phyloP scores from a whole-genome alignment of 345 rosid species.

The Turritis glabra region DNA sequence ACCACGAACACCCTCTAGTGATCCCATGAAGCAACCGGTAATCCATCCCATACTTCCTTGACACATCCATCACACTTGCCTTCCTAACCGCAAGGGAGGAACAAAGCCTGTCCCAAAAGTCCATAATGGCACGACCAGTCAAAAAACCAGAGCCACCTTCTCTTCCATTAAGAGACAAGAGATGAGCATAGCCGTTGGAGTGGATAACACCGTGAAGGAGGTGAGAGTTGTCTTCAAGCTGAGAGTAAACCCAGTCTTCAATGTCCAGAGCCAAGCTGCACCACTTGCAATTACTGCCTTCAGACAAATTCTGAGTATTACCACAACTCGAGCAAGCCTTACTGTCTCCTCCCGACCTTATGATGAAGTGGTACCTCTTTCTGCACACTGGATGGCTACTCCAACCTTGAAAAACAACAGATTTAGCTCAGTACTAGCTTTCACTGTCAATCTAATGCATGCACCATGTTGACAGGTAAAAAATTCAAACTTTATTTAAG shows the following conservation, averaged over 20 bases:
- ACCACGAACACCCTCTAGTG: conserved; percentile 65
- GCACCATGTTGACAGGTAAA: neutral
- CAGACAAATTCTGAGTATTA: conserved; percentile 45
- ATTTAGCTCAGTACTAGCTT: neutral
- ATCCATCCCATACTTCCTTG: conserved; percentile 64
- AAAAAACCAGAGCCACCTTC: conserved; percentile 70
- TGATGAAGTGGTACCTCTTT: conserved; percentile 73
- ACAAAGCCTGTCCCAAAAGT: conserved; percentile 77
- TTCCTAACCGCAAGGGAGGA: conserved; percentile 53
- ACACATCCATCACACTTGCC: conserved; percentile 75
- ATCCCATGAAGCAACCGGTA: conserved; percentile 62
- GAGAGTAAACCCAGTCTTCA: conserved; percentile 60
- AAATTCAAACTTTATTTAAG: neutral
- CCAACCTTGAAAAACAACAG: conserved; percentile 53
- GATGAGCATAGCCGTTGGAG: conserved; percentile 78
- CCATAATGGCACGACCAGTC: conserved; percentile 65
- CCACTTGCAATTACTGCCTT: conserved; percentile 57
- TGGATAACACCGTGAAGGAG: conserved; percentile 73
- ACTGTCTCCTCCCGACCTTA: conserved; percentile 42
- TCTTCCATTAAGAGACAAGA: conserved; percentile 62
- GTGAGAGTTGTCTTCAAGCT: conserved; percentile 58
- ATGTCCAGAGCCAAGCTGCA: conserved; percentile 49
- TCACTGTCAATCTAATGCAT: neutral
- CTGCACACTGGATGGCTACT: conserved; percentile 75
- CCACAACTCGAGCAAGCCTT: conserved; percentile 50